Conservation (phyloP, 73 alveolate genomes). For the Symbiodinium pilosum region DNA sequence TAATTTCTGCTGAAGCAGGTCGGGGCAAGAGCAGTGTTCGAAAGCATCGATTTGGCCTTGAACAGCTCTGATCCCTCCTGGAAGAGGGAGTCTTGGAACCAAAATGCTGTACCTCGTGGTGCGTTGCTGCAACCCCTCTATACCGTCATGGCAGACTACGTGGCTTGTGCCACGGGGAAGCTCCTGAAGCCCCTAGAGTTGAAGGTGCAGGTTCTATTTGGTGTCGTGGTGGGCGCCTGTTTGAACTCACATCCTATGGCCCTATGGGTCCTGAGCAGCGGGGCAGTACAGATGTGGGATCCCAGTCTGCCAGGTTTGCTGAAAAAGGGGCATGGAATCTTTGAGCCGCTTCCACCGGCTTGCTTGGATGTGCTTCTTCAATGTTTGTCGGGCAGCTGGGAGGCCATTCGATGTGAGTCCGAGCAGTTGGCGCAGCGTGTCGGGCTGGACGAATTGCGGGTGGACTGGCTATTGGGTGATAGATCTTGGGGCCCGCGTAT, state of each 20-base stretch:
- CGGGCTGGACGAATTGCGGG: slow-evolving; percentile 64
- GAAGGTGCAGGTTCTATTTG: slow-evolving; percentile 65
- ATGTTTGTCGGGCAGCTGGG: neutral
- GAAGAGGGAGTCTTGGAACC: slow-evolving; percentile 85
- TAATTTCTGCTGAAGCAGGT: neutral
- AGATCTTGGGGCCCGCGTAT: slow-evolving; percentile 36
- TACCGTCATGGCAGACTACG: slow-evolving; percentile 37
- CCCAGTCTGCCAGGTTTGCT: slow-evolving; percentile 14
- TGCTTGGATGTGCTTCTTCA: neutral
- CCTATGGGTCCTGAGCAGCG: slow-evolving; percentile 59
- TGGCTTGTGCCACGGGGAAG: neutral
- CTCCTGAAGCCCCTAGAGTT: slow-evolving; percentile 40
- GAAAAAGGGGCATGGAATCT: slow-evolving; percentile 59
- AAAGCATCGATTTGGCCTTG: slow-evolving; percentile 21
- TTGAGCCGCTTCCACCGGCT: neutral
- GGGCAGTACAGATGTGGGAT: slow-evolving; percentile 20
- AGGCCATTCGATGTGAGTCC: neutral
- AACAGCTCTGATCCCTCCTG: slow-evolving; percentile 22
- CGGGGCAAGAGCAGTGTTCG: neutral
- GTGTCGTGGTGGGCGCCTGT: slow-evolving; percentile 79
- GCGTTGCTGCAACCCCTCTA: slow-evolving; percentile 63
- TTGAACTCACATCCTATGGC: slow-evolving; percentile 72
- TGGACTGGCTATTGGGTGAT: slow-evolving; percentile 89
- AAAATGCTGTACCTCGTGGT: slow-evolving; percentile 49
- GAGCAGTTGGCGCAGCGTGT: slow-evolving; percentile 7